These are phyloP conservation scores for Trametes gibbosa DNA, from an alignment of 768 basidiomycete species.

Conservation along the genomic window DNA sequence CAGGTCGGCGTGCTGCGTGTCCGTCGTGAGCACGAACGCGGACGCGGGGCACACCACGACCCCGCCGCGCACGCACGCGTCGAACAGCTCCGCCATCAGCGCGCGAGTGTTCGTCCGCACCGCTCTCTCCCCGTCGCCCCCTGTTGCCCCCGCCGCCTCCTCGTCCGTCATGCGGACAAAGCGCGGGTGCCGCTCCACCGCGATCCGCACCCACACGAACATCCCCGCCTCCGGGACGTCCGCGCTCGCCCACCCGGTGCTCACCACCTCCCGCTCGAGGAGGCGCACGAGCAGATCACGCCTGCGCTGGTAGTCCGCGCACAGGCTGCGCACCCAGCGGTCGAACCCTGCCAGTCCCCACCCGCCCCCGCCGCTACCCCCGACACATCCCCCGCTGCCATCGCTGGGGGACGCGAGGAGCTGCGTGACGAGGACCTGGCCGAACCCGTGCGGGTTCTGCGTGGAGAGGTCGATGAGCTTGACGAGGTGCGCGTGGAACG, in stretches of 20 bases:
- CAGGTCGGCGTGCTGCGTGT: constrained; percentile 23
- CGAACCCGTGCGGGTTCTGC: constrained; percentile 45
- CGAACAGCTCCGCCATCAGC: constrained; percentile 47
- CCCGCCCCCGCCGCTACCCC: constrained; percentile 28
- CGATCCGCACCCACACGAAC: constrained; percentile 53
- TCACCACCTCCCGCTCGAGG: constrained; percentile 33
- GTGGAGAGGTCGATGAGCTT: constrained; percentile 44
- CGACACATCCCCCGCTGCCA: too few relatives aligned
- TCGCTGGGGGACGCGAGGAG: constrained; percentile 32
- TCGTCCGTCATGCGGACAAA: constrained; percentile 23
- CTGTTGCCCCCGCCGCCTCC: neutral
- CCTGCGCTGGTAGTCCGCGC: constrained; percentile 47
- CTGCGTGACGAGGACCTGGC: constrained; percentile 44
- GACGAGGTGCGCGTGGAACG: constrained; percentile 40
- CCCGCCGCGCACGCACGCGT: constrained; percentile 36
- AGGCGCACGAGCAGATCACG: constrained; percentile 45
- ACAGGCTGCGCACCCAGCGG: constrained; percentile 43
- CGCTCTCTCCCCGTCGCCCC: neutral
- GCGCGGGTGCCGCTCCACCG: constrained; percentile 41
- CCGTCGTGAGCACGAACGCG: constrained; percentile 39
- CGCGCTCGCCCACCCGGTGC: constrained; percentile 32
- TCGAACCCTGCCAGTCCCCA: constrained; percentile 46
- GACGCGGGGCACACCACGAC: constrained; percentile 47
- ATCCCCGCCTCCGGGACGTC: constrained; percentile 43
- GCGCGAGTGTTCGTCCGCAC: constrained; percentile 39